These are phyloP conservation scores for Podospora sp. DNA, from an alignment of 495 filamentous ascomycete genomes.

Conservation along the genomic window DNA sequence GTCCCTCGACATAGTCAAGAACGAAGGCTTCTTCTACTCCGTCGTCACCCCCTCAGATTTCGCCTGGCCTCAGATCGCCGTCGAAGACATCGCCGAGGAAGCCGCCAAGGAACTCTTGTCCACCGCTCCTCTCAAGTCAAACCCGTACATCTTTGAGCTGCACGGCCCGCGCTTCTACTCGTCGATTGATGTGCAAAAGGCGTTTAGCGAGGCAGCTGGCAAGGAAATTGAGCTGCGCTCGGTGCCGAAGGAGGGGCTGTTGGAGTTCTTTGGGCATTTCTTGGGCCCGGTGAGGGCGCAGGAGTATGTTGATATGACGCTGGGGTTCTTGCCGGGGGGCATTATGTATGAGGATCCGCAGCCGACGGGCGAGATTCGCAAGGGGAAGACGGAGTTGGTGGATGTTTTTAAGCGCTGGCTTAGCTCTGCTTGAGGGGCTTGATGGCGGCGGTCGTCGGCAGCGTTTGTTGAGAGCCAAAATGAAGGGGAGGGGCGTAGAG, in stretches of 20 bases:
- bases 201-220: slow-evolving; percentile 24
- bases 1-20: slow-evolving; percentile 20
- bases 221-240: slow-evolving; percentile 25
- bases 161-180: slow-evolving; percentile 21
- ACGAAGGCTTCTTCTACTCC: slow-evolving; percentile 26
- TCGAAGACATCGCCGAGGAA: slow-evolving; percentile 28
- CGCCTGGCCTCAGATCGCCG: slow-evolving; percentile 27
- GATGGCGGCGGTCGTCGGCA: not conserved
- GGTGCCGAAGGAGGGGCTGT: slow-evolving; percentile 25
- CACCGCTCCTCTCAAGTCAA: slow-evolving; percentile 9
- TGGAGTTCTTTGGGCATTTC: slow-evolving; percentile 24
- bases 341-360: slow-evolving; percentile 25
- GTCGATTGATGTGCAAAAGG: slow-evolving; percentile 26
- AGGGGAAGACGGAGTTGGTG: slow-evolving; percentile 24
- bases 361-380: slow-evolving; percentile 18
- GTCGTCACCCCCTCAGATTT: slow-evolving; percentile 27
- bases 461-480: not conserved
- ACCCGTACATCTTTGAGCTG: slow-evolving; percentile 31
- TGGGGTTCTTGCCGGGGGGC: slow-evolving; percentile 26
- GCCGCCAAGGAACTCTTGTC: slow-evolving; percentile 22
- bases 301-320: slow-evolving; percentile 27
- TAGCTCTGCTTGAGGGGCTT: not conserved
- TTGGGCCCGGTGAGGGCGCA: slow-evolving; percentile 25
- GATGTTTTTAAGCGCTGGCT: slow-evolving; percentile 6
- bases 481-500: no score